These are phyloP conservation scores for Nosema bombycis DNA, from an alignment of 371 early-diverging fungal genomes.

Conservation along the genomic window DNA sequence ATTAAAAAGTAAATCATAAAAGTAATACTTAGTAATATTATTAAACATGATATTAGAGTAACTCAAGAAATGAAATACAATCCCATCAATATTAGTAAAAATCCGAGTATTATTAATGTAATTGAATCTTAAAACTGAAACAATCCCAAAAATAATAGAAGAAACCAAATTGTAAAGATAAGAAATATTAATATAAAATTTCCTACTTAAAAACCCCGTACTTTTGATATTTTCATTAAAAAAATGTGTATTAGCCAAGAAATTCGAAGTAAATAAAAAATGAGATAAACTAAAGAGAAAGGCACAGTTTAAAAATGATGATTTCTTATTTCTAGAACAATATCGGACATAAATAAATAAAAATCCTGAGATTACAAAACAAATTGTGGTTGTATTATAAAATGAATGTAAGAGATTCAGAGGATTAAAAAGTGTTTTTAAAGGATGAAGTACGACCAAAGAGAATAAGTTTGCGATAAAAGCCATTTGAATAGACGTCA, in stretches of 20 bases:
- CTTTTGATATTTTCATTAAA: background rate
- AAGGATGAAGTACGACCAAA: background rate
- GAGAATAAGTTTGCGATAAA: background rate
- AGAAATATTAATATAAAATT: background rate
- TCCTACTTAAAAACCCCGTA: background rate
- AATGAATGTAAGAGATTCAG: background rate
- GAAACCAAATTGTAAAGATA: background rate
- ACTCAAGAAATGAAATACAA: background rate
- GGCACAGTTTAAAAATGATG: background rate
- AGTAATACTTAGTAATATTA: background rate
- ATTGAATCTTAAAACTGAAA: background rate
- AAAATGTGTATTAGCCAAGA: background rate
- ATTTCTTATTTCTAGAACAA: background rate
- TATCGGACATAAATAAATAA: background rate
- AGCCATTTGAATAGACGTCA: background rate
- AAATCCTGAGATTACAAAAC: background rate
- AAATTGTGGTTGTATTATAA: background rate
- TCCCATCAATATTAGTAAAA: slow-evolving; percentile 1
- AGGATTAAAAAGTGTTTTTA: background rate
- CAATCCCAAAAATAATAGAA: background rate
- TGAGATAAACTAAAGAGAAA: background rate
- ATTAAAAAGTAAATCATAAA: background rate
- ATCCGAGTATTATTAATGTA: background rate
- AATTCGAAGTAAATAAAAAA: background rate
- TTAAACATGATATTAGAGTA: background rate